Evolutionary conservation across 148 eudicot genomes (phyloP).

Genomic region (Spergularia marina): DNA sequence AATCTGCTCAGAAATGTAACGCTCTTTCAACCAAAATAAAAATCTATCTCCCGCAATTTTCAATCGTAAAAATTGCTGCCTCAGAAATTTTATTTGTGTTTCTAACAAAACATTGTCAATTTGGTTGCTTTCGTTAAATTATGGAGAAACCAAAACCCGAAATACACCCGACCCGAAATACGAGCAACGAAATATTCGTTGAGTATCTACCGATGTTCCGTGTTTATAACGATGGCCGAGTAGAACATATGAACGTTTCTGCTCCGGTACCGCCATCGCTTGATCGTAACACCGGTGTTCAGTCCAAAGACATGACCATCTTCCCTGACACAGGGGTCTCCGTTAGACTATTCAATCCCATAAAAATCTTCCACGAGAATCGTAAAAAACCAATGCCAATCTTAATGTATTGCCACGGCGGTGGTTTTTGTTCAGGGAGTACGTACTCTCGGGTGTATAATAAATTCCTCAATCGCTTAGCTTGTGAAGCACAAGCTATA

Average conservation of each 20-base stretch:
- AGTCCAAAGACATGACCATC: constrained; percentile 5
- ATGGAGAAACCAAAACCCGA: too few relatives aligned
- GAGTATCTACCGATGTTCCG: constrained; percentile 2
- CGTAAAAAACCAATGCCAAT: not conserved
- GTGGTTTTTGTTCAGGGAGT: constrained; percentile 11
- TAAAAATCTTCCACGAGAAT: not conserved
- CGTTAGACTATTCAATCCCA: constrained; percentile 4
- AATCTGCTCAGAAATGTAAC: too few relatives aligned
- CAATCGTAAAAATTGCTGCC: too few relatives aligned
- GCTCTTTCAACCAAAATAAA: too few relatives aligned
- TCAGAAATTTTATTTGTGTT: too few relatives aligned
- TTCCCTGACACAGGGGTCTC: not conserved
- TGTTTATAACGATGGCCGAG: constrained; percentile 9
- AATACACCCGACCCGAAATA: too few relatives aligned
- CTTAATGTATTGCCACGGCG: constrained; percentile 12
- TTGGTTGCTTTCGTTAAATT: too few relatives aligned
- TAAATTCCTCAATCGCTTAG: constrained; percentile 5
- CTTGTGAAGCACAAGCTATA: not conserved
- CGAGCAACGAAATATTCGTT: not conserved
- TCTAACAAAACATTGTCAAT: too few relatives aligned
- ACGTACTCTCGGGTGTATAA: constrained; percentile 12
- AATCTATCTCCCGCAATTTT: too few relatives aligned
- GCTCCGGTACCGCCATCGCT: not conserved
- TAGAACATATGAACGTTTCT: not conserved
- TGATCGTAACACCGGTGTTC: constrained; percentile 3